A percentile compares a stretch with the other conserved stretches of the same genome.
Evolutionary conservation across 2,329 filamentous ascomycete genomes (phyloP).

Genomic region (Xylariales sp.): DNA sequence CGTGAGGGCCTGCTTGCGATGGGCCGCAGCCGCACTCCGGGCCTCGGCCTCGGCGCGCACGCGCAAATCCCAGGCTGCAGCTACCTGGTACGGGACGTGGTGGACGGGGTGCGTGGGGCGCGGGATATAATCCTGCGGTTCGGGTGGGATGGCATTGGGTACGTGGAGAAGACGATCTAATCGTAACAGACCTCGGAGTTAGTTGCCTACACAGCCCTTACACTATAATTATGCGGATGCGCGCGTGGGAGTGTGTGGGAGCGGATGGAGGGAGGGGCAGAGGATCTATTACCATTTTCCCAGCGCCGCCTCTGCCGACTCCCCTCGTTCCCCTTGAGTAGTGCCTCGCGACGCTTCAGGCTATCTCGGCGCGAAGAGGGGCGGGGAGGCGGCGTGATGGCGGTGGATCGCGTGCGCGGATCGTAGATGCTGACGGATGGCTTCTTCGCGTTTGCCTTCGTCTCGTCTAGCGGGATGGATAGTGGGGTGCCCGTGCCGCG

Average conservation of each 20-base stretch:
- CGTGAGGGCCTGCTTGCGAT: constrained; percentile 58
- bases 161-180: constrained; percentile 87
- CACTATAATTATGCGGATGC: neutral
- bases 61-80: constrained; percentile 60
- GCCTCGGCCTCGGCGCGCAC: constrained; percentile 60
- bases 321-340: constrained; percentile 91
- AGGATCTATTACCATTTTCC: constrained; percentile 82
- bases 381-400: constrained; percentile 54
- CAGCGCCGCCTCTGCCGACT: constrained; percentile 86
- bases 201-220: neutral
- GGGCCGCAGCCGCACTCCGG: constrained; percentile 55
- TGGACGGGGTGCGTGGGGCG: constrained; percentile 83
- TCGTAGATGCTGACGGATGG: constrained; percentile 47
- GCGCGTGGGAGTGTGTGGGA: no score
- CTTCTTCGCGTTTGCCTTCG: constrained; percentile 63
- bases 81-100: constrained; percentile 87
- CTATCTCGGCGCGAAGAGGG: constrained; percentile 66
- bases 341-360: constrained; percentile 72
- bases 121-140: constrained; percentile 84
- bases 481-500: constrained; percentile 72
- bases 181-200: constrained; percentile 4
- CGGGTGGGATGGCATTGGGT: constrained; percentile 85
- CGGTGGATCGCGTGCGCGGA: constrained; percentile 42
- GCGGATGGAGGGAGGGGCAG: constrained; percentile 38
- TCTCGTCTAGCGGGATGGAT: constrained; percentile 81